Evolutionary conservation across 129 eudicot species (phyloP).

Genomic region (Chrysanthemum lavandulifolium): DNA sequence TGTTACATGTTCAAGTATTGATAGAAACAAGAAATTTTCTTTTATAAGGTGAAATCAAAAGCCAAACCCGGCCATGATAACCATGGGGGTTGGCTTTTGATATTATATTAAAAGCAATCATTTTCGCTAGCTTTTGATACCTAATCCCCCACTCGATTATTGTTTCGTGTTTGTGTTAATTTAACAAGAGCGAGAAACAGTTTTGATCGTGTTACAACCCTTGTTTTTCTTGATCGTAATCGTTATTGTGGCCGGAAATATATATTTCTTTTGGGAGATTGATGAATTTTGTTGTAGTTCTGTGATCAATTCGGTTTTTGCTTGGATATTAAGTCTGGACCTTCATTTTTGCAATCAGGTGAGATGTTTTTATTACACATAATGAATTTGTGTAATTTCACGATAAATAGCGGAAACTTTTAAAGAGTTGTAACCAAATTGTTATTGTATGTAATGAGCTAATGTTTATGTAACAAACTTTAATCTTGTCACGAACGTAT

Average conservation of each 20-base stretch:
- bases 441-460: too few species aligned
- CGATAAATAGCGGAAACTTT: too few species aligned
- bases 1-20: conserved; percentile 31
- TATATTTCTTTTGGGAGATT: neutral
- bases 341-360: conserved; percentile 21
- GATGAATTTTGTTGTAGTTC: neutral
- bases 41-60: conserved; percentile 39
- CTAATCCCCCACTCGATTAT: conserved; percentile 23
- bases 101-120: conserved; percentile 16
- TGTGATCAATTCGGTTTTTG: conserved; percentile 7
- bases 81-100: conserved; percentile 45
- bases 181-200: conserved; percentile 11
- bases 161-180: conserved; percentile 16
- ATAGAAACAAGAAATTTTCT: conserved; percentile 27
- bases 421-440: too few species aligned
- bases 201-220: conserved; percentile 17
- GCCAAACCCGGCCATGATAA: conserved; percentile 33
- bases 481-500: too few species aligned
- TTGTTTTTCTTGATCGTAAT: conserved; percentile 17
- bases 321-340: neutral
- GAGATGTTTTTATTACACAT: neutral
- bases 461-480: too few species aligned
- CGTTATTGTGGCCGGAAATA: too few species aligned
- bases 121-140: conserved; percentile 11
- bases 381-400: neutral